Evolutionary conservation across 768 basidiomycete genomes (phyloP), one percentile per base, ranked within the genome.

Genomic region (Pilatotrama ljubarskyi): DNA sequence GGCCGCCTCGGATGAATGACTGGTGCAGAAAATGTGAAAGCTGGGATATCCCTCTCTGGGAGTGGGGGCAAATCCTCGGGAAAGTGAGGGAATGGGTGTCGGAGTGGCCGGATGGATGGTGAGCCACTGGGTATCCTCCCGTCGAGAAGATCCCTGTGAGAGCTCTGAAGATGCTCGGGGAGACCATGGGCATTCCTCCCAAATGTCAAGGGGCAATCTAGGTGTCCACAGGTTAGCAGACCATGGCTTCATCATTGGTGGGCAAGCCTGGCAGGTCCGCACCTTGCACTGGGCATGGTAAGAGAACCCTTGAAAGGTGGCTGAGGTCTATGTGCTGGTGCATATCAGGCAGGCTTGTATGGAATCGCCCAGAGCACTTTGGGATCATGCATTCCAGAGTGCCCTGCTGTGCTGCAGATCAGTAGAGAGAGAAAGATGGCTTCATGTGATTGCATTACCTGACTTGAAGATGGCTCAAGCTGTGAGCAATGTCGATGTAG

Each of bases 221-320:
- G 13, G 20, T 17, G 2, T 3, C 11, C 9, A 2, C n/a, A 6
- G 20, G 15, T 37, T 4, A 38, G 20, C 6, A 10, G 15, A 26
- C 14, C 22, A 9, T 2, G 25, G 5, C 29, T 32, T 32, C 10
- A 10, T 32, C 38, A 40, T 40, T 13, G 22, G 11, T 18, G 22
- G 3, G 18, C 1, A 51, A 9, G n/a, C 18, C 35, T 18, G 24
- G 10, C 24, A 44, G 8, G 13, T 13, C 3, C 25, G 29, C 37
- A 67, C 66, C 66, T 55, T 61, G 17, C 11, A 58, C 25, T 2
- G 66, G 66, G 47, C 66, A 67, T 36, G 60, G 61, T 3, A 67
- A 24, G 1, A 53, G 32, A 0, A 67, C 13, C 38, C 61, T 51
- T 1, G 61, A 58, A 53, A 67, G 32, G 41, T 67, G 66, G 43